Evolutionary conservation across 2,329 filamentous ascomycete genomes (phyloP).

Genomic region (Arthrobotrys iridis): DNA sequence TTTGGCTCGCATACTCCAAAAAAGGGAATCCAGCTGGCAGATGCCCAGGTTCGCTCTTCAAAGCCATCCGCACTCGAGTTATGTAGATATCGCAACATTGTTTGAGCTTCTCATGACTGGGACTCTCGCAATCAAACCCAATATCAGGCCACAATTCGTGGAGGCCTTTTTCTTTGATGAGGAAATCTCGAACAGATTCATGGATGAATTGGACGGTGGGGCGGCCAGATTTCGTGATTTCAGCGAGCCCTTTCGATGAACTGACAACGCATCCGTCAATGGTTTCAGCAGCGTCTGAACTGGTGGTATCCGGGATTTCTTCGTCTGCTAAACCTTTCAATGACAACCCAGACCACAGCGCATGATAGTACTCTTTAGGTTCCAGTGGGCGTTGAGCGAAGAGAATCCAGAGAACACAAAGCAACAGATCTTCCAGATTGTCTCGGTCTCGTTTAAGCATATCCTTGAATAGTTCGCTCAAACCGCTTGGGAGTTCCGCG

Average conservation of each 20-base stretch:
- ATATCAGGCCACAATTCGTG: conserved; percentile 40
- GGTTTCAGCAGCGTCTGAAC: background rate
- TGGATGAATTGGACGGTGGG: conserved; percentile 61
- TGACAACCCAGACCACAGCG: conserved; percentile 40
- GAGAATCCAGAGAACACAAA: conserved; percentile 41
- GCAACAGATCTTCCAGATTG: conserved; percentile 62
- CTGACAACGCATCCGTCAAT: conserved; percentile 55
- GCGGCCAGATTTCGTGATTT: conserved; percentile 56
- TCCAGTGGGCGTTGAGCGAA: conserved; percentile 52
- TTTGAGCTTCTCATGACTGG: conserved; percentile 64
- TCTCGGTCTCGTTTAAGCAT: conserved; percentile 65
- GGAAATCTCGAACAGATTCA: conserved; percentile 60
- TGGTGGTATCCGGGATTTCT: conserved; percentile 19
- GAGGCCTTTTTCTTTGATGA: conserved; percentile 59
- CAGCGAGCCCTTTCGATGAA: conserved; percentile 60
- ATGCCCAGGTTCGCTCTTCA: no score
- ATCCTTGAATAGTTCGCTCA: conserved; percentile 65
- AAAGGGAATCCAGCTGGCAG: conserved; percentile 62
- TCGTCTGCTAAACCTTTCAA: conserved; percentile 25
- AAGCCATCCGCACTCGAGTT: conserved; percentile 9
- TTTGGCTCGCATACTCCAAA: conserved; percentile 63
- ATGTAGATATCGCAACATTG: conserved; percentile 64
- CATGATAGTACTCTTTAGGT: conserved; percentile 54
- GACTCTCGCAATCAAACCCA: conserved; percentile 19
- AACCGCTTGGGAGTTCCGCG: conserved; percentile 60